Conservation (phyloP, 2,329 filamentous ascomycete genomes). For the Daldinia sp. region DNA sequence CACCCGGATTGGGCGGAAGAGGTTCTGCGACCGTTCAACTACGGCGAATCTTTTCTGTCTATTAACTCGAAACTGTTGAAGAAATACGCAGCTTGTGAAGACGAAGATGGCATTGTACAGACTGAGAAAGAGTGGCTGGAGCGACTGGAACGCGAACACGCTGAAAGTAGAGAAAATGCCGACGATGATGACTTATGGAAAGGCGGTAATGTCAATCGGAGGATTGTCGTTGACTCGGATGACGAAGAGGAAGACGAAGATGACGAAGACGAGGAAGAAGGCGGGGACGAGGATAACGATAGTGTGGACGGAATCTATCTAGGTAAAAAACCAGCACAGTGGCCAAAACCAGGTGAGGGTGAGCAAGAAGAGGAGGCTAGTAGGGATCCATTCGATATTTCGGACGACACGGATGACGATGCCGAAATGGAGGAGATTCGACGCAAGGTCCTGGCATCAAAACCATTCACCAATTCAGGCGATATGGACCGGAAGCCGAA, state of each 20-base stretch:
- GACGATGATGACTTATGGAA: slow-evolving; percentile 83
- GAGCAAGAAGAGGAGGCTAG: slow-evolving; percentile 57
- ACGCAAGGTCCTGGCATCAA: slow-evolving; percentile 88
- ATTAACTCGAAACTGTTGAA: slow-evolving; percentile 87
- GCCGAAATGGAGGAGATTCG: slow-evolving; percentile 90
- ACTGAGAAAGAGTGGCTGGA: slow-evolving; percentile 88
- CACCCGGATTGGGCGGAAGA: slow-evolving; percentile 89
- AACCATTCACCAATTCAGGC: slow-evolving; percentile 76
- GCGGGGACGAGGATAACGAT: slow-evolving; percentile 54
- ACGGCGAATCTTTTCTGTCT: slow-evolving; percentile 86
- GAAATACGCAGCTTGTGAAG: slow-evolving; percentile 82
- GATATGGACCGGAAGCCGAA: slow-evolving; percentile 59
- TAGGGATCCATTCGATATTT: slow-evolving; percentile 76
- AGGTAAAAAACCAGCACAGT: slow-evolving; percentile 59
- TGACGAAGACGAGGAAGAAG: slow-evolving; percentile 57
- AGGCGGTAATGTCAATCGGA: slow-evolving; percentile 85
- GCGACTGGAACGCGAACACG: slow-evolving; percentile 88
- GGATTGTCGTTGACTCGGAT: slow-evolving; percentile 59
- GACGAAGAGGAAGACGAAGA: slow-evolving; percentile 59
- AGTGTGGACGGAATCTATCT: slow-evolving; percentile 67
- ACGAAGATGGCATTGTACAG: slow-evolving; percentile 83
- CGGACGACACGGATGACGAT: slow-evolving; percentile 77
- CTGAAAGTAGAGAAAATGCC: slow-evolving; percentile 74
- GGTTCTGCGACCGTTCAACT: slow-evolving; percentile 84
- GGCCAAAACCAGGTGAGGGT: slow-evolving; percentile 44